Base-by-base conservation (phyloP, 306 rosid species). In the Psophocarpus tetragonolobus region DNA sequence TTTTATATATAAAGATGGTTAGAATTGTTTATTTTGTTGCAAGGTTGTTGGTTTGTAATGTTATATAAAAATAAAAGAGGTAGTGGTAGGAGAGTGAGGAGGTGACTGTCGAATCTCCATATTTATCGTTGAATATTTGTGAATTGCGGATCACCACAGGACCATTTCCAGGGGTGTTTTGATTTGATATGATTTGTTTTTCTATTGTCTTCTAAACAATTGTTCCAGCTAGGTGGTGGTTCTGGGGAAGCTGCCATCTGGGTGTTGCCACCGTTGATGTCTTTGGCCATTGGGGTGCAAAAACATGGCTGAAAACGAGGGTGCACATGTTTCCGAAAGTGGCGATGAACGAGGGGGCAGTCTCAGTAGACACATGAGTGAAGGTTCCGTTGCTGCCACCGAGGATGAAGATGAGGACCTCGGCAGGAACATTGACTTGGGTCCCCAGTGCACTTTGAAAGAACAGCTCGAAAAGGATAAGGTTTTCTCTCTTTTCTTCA, bases 391-490 rank as follows among this genome's bases (percentile, higher is more conserved):
- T 6, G 82, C 77, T 80, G 86, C 58, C 56, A 86, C 91, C 0
- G 98, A 92, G 72, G 97, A 92, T 4, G 97, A 92, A 0, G 92
- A 90, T 1, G 96, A 94, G 20, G 97, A 91, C 24, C 57, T 71
- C 0, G 90, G 86, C 3, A 89, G 83, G 89, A 88, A 82, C 23
- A 84, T 94, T 30, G 91, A 88, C 51, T 75, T 94, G 84, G 98
- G 98, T 38, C 98, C 97, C 45, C 97, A 88, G 66, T 88, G 67
- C 88, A 81, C 97, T 5, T 82, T 94, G 78, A 94, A 91, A 81
- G 90, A 90, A 69, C 97, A 92, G 13, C 88, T 94, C 5, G 93
- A 94, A 84, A 94, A 89, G 80, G 98, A 94, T 71, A 90, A 90
- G 97, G 98, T 92, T 83, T 42, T 45, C 0, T 0, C 0, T 41